Evolutionary conservation across 2,329 filamentous ascomycete genomes (phyloP), one percentile per base, ranked within the genome.

Genomic region (Sarocladiaceae sp.): DNA sequence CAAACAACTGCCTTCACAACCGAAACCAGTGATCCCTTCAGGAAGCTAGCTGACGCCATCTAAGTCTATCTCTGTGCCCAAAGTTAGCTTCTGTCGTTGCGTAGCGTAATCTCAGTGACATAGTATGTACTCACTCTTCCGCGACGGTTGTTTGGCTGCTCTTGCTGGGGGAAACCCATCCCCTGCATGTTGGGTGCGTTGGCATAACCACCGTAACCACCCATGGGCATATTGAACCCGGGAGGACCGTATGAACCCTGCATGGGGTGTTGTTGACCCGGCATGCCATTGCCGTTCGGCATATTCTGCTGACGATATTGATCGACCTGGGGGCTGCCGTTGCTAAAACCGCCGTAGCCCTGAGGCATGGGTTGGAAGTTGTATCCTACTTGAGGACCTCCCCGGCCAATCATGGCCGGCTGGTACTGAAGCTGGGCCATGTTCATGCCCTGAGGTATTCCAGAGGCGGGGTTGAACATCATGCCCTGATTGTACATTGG

Each of bases 401-500:
- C 70, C 15, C 78, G 69, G 37, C 68, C 67, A 59, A 82, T 68
- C 65, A 81, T 69, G 54, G 58, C 68, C 56, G 80, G 78, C 57
- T 80, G 78, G 55, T 76, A 81, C 50, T 78, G 76, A 51, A 80
- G 37, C 23, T 47, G 76, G 55, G 76, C 72, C 48, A 80, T 58
- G 51, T 66, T 70, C 50, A 70, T 69, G 34, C 62, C 55, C 3
- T 73, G 67, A 49, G 61, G 50, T 54, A 78, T 68, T 31, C 70
- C 64, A 21, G 66, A 64, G 51, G 65, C 68, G 5, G 64, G 59
- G 45, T 67, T 70, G 59, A 72, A 82, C 65, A 80, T 72, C 34
- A 71, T 64, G 35, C 64, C 66, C 54, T 74, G 74, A 16, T 69
- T 65, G 43, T 70, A 80, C 18, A 67, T 57, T 5, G 70, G 68